Evolutionary conservation across 2,329 filamentous ascomycete genomes (phyloP), one percentile per base, ranked within the genome.

Genomic region (Fusarium haematococcum): DNA sequence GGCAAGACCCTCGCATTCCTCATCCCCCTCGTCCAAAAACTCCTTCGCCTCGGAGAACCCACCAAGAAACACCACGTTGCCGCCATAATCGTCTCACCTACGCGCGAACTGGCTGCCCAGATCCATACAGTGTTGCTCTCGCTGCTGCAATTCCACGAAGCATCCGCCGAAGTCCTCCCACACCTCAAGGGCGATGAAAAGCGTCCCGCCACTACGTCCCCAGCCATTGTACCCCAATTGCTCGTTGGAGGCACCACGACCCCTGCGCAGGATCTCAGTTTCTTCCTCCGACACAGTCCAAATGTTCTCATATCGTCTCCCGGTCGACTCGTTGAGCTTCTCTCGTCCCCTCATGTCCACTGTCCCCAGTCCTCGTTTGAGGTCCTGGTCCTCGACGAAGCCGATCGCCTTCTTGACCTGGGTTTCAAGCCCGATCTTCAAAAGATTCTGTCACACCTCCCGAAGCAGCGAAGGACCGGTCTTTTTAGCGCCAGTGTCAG

Each of bases 401-500:
- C 96, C 59, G 97, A 99, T 83, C 90, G 97, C 68, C 86, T 99
- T 30, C 87, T 99, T 13, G 97, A 99, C 83, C 88, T 98, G 25
- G 97, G 97, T 7, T 98, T 99, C 84, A 97, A 97, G 82, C 92
- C 94, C 65, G 95, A 98, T 76, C 84, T 99, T 32, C 94, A 97
- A 76, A 94, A 91, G 65, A 98, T 98, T 45, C 85, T 99, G 25
- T 90, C 91, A 0, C 90, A 93, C 18, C 85, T 99, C 7, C 97
- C 97, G 0, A 99, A 99, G 80, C 97, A 99, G 81, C 89, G 97
- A 61, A 90, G 97, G 58, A 99, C 97, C 0, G 97, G 97, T 0
- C 86, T 99, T 0, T 99, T 98, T 84, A 98, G 95, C 79, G 97
- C 97, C 14, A 97, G 94, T 78, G 94, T 99, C n/a, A 97, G 93